These are phyloP conservation scores for Bipolaris zeicola DNA, from an alignment of 2,329 filamentous ascomycete species.

Conservation along the genomic window DNA sequence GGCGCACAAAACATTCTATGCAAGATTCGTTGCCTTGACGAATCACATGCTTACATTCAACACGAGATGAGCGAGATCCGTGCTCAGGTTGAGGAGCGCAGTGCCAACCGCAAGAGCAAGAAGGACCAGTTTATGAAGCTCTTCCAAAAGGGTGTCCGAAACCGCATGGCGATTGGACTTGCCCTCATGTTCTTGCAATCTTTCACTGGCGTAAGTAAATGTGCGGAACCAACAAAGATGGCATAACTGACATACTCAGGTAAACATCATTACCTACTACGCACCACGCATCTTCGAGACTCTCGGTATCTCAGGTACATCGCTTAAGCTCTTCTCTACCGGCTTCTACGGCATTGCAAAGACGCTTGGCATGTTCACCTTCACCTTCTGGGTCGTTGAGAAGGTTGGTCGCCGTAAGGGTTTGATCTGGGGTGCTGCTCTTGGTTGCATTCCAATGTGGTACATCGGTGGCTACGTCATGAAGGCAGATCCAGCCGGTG, in stretches of 20 bases:
- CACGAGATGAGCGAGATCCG: constrained; percentile 58
- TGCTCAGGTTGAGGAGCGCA: constrained; percentile 41
- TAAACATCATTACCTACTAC: constrained; percentile 48
- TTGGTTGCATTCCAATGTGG: constrained; percentile 58
- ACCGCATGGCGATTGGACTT: constrained; percentile 48
- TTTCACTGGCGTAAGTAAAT: constrained; percentile 39
- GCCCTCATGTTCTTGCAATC: constrained; percentile 48
- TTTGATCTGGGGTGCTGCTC: constrained; percentile 56
- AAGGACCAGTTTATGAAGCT: constrained; percentile 43
- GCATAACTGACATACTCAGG: constrained; percentile 18
- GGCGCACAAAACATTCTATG: constrained; percentile 51
- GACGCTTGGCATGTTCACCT: constrained; percentile 50
- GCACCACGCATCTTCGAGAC: constrained; percentile 48
- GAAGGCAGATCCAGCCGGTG: constrained; percentile 55
- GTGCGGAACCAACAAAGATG: too few species aligned
- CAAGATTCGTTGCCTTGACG: constrained; percentile 53
- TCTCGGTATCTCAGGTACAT: constrained; percentile 53
- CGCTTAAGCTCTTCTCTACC: constrained; percentile 54
- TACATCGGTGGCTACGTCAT: constrained; percentile 61
- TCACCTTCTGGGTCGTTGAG: constrained; percentile 49
- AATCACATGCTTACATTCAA: constrained; percentile 52
- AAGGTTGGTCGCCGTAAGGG: constrained; percentile 49
- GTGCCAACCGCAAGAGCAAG: constrained; percentile 37
- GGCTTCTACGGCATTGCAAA: constrained; percentile 57
- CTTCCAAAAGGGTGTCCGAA: constrained; percentile 48